Conservation (phyloP, 108 stramenopile species). For the Epithemia pelagica region DNA sequence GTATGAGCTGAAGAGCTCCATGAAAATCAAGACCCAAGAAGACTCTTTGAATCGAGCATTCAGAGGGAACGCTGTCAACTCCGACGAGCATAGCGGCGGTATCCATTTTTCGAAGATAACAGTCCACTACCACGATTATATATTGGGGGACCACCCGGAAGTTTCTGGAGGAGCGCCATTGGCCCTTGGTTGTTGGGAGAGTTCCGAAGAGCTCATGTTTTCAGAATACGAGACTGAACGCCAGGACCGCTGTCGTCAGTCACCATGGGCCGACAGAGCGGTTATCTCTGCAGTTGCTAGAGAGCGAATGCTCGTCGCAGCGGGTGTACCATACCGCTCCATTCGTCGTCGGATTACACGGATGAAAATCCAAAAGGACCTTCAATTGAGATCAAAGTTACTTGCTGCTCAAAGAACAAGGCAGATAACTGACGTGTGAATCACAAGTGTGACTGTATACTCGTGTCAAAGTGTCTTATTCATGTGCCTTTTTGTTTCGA, state of each 20-base stretch:
- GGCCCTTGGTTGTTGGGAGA: not conserved
- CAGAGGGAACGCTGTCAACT: too few relatives aligned
- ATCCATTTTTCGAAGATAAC: not conserved
- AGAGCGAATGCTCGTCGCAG: not conserved
- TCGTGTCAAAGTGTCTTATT: too few relatives aligned
- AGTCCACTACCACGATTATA: not conserved
- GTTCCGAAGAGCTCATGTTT: not conserved
- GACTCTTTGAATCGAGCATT: too few relatives aligned
- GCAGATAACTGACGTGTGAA: not conserved
- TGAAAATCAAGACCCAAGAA: not conserved
- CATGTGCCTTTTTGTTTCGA: too few relatives aligned
- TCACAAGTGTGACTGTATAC: too few relatives aligned
- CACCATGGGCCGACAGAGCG: not conserved
- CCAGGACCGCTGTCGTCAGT: not conserved
- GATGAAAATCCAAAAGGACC: not conserved
- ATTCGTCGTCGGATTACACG: not conserved
- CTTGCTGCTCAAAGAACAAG: not conserved
- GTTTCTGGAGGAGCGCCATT: not conserved
- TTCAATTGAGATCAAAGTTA: not conserved
- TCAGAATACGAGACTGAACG: not conserved
- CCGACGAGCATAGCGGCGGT: not conserved
- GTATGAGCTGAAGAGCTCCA: not conserved
- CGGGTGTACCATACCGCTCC: not conserved
- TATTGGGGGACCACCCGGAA: not conserved
- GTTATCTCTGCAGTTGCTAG: not conserved